A percentile compares a stretch with the other conserved stretches of the same genome.
These are phyloP conservation scores for Corinectria fuckeliana DNA, from an alignment of 2,329 filamentous ascomycete species.

Conservation along the genomic window DNA sequence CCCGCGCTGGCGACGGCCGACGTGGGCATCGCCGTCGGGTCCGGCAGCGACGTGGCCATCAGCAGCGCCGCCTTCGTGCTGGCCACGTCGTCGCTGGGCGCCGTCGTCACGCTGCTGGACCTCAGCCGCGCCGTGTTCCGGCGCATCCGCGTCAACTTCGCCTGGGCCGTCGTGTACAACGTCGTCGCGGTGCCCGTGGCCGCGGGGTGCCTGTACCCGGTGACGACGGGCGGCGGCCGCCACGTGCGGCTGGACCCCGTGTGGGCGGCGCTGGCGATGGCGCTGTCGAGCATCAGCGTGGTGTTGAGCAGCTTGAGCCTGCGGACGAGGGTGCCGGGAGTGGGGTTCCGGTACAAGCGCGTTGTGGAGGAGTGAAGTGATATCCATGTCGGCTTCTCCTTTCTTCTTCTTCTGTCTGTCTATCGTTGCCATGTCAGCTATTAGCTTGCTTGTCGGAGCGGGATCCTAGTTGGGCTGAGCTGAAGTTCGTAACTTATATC, in stretches of 20 bases:
- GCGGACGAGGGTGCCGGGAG: slow-evolving; percentile 54
- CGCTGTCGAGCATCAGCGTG: slow-evolving; percentile 87
- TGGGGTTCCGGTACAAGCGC: slow-evolving; percentile 50
- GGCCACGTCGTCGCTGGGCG: slow-evolving; percentile 71
- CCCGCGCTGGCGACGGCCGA: slow-evolving; percentile 82
- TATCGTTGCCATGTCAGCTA: no score
- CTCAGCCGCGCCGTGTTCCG: slow-evolving; percentile 76
- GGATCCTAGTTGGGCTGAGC: no score
- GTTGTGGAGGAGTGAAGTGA: slow-evolving; percentile 16
- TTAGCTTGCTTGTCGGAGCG: no score
- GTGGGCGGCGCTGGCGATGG: slow-evolving; percentile 94
- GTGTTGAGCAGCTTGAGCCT: slow-evolving; percentile 81
- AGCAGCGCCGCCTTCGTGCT: slow-evolving; percentile 83
- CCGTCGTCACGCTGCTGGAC: slow-evolving; percentile 75
- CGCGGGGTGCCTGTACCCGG: slow-evolving; percentile 75
- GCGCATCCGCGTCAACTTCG: slow-evolving; percentile 84
- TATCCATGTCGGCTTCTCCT: neutral
- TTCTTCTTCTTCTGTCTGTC: neutral
- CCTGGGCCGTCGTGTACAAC: slow-evolving; percentile 86
- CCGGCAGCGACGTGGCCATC: slow-evolving; percentile 84
- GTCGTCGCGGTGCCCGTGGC: slow-evolving; percentile 78
- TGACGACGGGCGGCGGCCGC: slow-evolving; percentile 52
- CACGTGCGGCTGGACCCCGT: slow-evolving; percentile 75
- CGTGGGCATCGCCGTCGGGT: slow-evolving; percentile 83
- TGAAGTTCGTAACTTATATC: no score